Evolutionary conservation across 164 flowering plant species (phyloP).

Genomic region (Echeveria elegans): DNA sequence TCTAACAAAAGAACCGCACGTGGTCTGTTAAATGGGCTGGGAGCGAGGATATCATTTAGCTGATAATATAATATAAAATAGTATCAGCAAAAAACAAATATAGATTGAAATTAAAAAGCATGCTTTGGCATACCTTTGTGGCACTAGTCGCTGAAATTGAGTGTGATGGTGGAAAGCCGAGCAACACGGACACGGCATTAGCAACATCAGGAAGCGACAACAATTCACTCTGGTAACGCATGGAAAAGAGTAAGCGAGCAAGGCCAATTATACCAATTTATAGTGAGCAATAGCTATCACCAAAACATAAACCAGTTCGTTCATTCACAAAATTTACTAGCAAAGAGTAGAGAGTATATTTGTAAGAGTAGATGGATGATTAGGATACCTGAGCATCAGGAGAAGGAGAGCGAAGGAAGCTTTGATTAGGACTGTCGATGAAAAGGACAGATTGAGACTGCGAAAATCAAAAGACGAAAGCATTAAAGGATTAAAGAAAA

Average conservation of each 20-base stretch:
- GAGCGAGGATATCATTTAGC: constrained; percentile 69
- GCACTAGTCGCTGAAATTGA: constrained; percentile 60
- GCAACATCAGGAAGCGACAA: constrained; percentile 55
- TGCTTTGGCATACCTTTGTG: constrained; percentile 35
- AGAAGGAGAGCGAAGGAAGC: constrained; percentile 8
- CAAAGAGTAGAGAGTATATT: background rate
- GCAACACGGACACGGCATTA: constrained; percentile 77
- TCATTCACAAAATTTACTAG: too few species aligned
- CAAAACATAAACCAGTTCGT: too few species aligned
- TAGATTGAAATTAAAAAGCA: background rate
- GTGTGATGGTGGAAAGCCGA: constrained; percentile 76
- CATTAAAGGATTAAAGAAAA: too few species aligned
- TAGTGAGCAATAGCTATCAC: too few species aligned
- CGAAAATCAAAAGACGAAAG: background rate
- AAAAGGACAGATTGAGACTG: background rate
- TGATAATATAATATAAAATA: constrained; percentile 23
- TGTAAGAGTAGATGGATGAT: too few species aligned
- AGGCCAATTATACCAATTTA: too few species aligned
- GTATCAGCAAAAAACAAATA: background rate
- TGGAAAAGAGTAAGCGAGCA: background rate
- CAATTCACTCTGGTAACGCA: constrained; percentile 30
- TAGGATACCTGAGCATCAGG: constrained; percentile 5
- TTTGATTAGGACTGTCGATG: constrained; percentile 5
- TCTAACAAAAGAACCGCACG: constrained; percentile 65
- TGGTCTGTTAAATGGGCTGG: constrained; percentile 90